A percentile compares a stretch with the other conserved stretches of the same genome.
Conservation (phyloP, 2,329 filamentous ascomycete species). For the Lachnellula cervina region DNA sequence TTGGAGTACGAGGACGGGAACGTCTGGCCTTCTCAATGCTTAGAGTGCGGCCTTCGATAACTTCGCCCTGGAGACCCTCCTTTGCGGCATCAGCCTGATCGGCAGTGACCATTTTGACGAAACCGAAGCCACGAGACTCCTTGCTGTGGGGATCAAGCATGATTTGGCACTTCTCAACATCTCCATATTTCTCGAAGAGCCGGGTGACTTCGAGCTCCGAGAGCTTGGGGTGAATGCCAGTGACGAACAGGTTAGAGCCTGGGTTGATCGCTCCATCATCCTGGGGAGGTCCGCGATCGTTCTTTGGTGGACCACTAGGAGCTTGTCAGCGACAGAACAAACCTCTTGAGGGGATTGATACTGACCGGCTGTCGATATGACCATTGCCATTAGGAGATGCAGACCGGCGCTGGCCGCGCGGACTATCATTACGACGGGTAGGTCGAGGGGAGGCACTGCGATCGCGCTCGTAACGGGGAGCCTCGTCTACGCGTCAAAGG, state of each 20-base stretch:
- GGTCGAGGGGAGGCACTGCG: slow-evolving; percentile 62
- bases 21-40: slow-evolving; percentile 99
- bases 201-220: slow-evolving; percentile 86
- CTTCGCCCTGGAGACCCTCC: slow-evolving; percentile 90
- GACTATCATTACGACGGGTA: slow-evolving; percentile 49
- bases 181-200: slow-evolving; percentile 97
- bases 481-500: slow-evolving; percentile 47
- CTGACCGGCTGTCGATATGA: slow-evolving; percentile 43
- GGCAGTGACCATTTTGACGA: slow-evolving; percentile 96
- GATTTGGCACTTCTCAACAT: slow-evolving; percentile 99
- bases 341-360: neutral
- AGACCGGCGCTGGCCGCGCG: slow-evolving; percentile 56
- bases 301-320: slow-evolving; percentile 46
- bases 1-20: slow-evolving; percentile 89
- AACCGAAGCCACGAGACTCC: slow-evolving; percentile 97
- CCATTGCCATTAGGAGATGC: slow-evolving; percentile 53
- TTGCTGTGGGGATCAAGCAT: slow-evolving; percentile 98
- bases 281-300: slow-evolving; percentile 44
- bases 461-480: slow-evolving; percentile 62
- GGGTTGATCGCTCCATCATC: slow-evolving; percentile 84
- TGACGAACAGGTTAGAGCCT: slow-evolving; percentile 97
- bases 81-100: slow-evolving; percentile 96
- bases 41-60: slow-evolving; percentile 89
- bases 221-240: slow-evolving; percentile 91
- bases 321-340: slow-evolving; percentile 3